Evolutionary conservation across 169 alveolate species (phyloP), one percentile per base, ranked within the genome.

Genomic region (Plasmodium vivax): DNA sequence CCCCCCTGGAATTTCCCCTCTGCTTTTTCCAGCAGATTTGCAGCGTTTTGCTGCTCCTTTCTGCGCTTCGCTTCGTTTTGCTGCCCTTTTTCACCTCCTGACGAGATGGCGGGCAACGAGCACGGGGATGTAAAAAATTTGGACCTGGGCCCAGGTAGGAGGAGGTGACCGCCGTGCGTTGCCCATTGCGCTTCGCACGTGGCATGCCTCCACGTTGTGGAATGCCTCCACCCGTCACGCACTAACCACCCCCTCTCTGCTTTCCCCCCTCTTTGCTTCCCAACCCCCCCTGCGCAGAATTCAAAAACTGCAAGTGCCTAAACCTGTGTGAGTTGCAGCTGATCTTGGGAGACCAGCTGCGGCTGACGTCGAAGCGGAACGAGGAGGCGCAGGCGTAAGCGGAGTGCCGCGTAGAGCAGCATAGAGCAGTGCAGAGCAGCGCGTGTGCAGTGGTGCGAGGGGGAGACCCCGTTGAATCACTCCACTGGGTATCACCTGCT

Each of bases 321-420:
- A 96, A 96, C 93, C 90, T 96, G 77, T 96, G 97, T 84, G 97
- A 96, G 85, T 81, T 96, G 19, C 97, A 96, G 87, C 95, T 96
- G 54, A 96, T 96, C 92, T 92, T 96, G 74, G 97, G 97, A 16
- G 97, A 96, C 68, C 97, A 96, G 79, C 92, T 96, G 34, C 84
- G 97, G 41, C 92, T 96, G 30, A 95, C 96, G n/a, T 96, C 95
- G 54, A 96, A 96, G 43, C 54, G 97, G 30, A 96, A 96, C 38
- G 97, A 96, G 47, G 95, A 92, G 23, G 97, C 97, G n/a, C 93
- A 94, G 82, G 96, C 96, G 97, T 96, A 92, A 71, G 95, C 91
- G 47, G n/a, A 30, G 5, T 23, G 27, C 27, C 27, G 27, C 27
- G 27, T 0, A 23, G 27, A 23, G 27, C 27, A 23, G 0, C 27